Base-by-base conservation (phyloP, 495 filamentous ascomycete genomes). In the Apodospora peruviana region DNA sequence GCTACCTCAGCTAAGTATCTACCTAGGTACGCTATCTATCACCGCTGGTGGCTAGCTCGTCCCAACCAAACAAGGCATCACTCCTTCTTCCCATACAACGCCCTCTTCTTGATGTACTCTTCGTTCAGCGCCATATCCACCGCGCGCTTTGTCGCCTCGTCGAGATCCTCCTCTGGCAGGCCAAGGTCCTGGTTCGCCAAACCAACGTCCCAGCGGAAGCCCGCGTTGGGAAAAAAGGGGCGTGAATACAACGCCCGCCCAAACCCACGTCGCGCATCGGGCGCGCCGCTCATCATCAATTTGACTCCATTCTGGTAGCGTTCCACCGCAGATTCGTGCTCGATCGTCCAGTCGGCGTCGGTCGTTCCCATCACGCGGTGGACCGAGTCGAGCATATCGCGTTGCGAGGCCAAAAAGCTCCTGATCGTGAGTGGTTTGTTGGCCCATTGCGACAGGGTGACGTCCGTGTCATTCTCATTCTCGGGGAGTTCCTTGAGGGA, bases 341-440 rank as follows among this genome's bases (percentile, higher is more conserved):
- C 61, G 40, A 86, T 74, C 0, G 55, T 74, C 83, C 84, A 88
- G 47, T 84, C 80, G 0, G 35, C 51, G 39, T 72, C 63, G 8
- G 59, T 73, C 1, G 69, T 73, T 0, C 73, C 75, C 0, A 74
- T 77, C 0, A 80, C 80, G 4, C 81, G 76, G 46, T 76, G 59
- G 7, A 74, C 45, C 24, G 65, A 58, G 14, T 69, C 66, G 20
- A 82, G 58, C 61, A 80, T 72, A 17, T 77, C 67, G 25, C 60
- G 58, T 59, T 79, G 76, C 12, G 52, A 72, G 35, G 73, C 44
- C 5, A 34, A 43, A 56, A 79, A 80, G 39, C 65, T 71, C 1
- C 53, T 50, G 19, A 77, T 51, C 49, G 69, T 67, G 17, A 77
- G 22, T 19, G 49, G 55, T 12, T 66, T 55, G 61, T 80, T 76